Conservation (phyloP, 2,329 filamentous ascomycete species). For the Microdochium nivale region DNA sequence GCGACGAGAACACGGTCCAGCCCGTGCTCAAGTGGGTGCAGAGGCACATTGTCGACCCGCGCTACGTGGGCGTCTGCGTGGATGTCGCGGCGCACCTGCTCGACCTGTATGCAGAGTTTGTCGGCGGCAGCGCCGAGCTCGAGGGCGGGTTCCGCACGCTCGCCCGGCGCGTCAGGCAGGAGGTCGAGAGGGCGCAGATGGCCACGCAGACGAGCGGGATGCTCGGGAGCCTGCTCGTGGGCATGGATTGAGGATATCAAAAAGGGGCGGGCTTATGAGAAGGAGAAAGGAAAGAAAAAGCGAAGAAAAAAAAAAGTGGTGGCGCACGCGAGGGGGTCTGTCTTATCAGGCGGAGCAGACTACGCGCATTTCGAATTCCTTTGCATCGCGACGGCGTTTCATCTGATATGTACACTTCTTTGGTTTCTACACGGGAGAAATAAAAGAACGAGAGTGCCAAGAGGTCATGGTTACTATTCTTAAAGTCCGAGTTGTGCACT, state of each 20-base stretch:
- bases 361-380: neutral
- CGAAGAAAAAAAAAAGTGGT: neutral
- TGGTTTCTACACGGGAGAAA: too few species aligned
- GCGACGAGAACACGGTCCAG: constrained; percentile 73
- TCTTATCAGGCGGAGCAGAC: neutral
- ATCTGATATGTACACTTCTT: too few species aligned
- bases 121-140: constrained; percentile 65
- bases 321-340: neutral
- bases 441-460: too few species aligned
- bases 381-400: neutral
- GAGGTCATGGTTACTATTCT: too few species aligned
- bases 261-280: neutral
- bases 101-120: constrained; percentile 78
- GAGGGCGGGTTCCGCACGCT: constrained; percentile 61
- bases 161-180: constrained; percentile 60
- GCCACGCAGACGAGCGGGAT: constrained; percentile 80
- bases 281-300: neutral
- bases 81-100: constrained; percentile 76
- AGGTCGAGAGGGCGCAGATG: constrained; percentile 76
- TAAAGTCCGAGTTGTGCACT: too few species aligned
- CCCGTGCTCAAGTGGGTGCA: constrained; percentile 79
- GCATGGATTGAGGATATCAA: constrained; percentile 17
- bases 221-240: constrained; percentile 62
- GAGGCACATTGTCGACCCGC: constrained; percentile 72
- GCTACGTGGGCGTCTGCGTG: constrained; percentile 71